phyloP scores from a whole-genome alignment of 768 basidiomycete genomes.

The Tricholoma matsutake region DNA sequence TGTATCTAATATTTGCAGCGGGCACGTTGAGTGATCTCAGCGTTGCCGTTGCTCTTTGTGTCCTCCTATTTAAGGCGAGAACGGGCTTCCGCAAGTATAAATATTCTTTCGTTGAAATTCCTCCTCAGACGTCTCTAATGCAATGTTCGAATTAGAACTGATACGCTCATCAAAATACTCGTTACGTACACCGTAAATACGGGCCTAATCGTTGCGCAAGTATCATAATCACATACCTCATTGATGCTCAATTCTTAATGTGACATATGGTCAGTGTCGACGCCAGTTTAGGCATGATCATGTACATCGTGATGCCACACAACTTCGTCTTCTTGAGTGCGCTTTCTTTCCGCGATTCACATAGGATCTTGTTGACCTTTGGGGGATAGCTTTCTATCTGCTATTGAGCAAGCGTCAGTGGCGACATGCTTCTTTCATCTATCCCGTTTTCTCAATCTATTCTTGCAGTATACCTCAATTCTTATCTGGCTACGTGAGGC shows the following conservation, averaged over 20 bases:
- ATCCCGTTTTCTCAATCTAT: not conserved
- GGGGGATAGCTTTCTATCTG: constrained; percentile 42
- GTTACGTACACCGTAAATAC: constrained; percentile 56
- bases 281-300: constrained; percentile 42
- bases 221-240: constrained; percentile 2
- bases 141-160: constrained; percentile 36
- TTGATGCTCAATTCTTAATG: not conserved
- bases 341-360: constrained; percentile 4
- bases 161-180: constrained; percentile 45
- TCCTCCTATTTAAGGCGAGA: constrained; percentile 42
- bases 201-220: constrained; percentile 44
- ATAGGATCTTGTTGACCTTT: not conserved
- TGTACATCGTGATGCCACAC: constrained; percentile 49
- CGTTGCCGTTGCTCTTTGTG: constrained; percentile 48
- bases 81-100: constrained; percentile 49
- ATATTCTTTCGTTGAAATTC: not conserved
- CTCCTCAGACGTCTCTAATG: not conserved
- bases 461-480: constrained; percentile 50
- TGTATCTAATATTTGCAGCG: constrained; percentile 52
- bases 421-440: not conserved
- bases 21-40: constrained; percentile 50
- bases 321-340: constrained; percentile 52
- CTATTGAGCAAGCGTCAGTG: constrained; percentile 49
- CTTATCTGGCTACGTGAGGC: constrained; percentile 46
- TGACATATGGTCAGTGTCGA: constrained; percentile 35